Conservation (phyloP, 2,329 filamentous ascomycete species). For the Sporothrix mexicana region DNA sequence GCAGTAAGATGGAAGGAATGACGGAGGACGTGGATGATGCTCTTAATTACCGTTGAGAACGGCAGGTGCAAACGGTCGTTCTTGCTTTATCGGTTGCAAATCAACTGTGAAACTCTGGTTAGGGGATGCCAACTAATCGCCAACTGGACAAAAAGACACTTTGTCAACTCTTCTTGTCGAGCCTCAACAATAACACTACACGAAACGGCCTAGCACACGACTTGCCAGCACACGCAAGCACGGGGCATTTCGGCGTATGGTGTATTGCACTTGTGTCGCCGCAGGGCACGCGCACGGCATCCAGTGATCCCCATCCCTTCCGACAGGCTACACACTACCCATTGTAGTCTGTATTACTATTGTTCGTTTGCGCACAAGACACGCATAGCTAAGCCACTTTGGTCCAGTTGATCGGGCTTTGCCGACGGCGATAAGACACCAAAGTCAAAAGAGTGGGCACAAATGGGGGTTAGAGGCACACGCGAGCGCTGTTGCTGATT, state of each 20-base stretch:
- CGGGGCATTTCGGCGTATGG: constrained; percentile 17
- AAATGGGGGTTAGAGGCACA: constrained; percentile 1
- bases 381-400: background rate
- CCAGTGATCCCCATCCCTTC: constrained; percentile 18
- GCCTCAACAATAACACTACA: background rate
- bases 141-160: background rate
- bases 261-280: background rate
- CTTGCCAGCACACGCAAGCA: background rate
- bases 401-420: constrained; percentile 19
- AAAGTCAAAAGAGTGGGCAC: background rate
- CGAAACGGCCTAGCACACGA: constrained; percentile 7
- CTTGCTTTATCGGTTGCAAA: background rate
- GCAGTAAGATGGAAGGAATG: constrained; percentile 20
- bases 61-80: constrained; percentile 18
- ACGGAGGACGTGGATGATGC: constrained; percentile 6
- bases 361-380: background rate
- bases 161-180: background rate
- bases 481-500: constrained; percentile 26
- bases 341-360: background rate
- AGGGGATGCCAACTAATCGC: background rate
- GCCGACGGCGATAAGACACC: constrained; percentile 28
- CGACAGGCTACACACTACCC: background rate
- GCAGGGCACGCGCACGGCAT: background rate
- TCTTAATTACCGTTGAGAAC: background rate
- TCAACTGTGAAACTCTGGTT: background rate